These are phyloP conservation scores for Aspergillus glaucus DNA, from an alignment of 2,329 filamentous ascomycete genomes.

Conservation along the genomic window DNA sequence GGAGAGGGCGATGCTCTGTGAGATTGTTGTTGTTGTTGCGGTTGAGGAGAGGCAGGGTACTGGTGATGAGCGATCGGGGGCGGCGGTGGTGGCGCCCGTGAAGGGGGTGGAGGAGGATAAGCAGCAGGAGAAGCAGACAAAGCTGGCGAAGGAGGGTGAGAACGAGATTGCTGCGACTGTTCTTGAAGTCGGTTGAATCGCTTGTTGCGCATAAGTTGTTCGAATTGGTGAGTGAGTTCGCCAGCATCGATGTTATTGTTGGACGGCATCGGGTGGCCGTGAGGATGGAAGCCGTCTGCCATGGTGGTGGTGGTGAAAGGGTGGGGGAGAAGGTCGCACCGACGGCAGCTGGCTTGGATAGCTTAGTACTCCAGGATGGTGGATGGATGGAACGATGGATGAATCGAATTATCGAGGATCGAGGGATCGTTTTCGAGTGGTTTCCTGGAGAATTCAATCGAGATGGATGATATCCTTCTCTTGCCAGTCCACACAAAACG, in stretches of 20 bases:
- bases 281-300: constrained; percentile 32
- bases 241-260: constrained; percentile 61
- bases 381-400: constrained; percentile 5
- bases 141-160: constrained; percentile 50
- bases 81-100: constrained; percentile 32
- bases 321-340: constrained; percentile 11
- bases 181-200: constrained; percentile 77
- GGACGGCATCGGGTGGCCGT: constrained; percentile 24
- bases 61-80: constrained; percentile 21
- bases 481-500: background rate
- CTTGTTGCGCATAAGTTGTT: constrained; percentile 78
- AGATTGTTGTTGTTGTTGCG: constrained; percentile 17
- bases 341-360: constrained; percentile 10
- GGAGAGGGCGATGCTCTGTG: constrained; percentile 30
- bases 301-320: constrained; percentile 21
- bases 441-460: background rate
- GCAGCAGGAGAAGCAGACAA: constrained; percentile 17
- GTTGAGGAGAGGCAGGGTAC: constrained; percentile 13
- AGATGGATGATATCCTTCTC: background rate
- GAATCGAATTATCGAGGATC: background rate
- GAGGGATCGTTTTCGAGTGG: background rate
- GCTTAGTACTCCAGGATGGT: background rate
- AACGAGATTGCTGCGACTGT: constrained; percentile 48
- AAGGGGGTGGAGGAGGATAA: constrained; percentile 22
- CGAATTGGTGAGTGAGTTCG: constrained; percentile 76